Evolutionary conservation across 306 rosid genomes (phyloP), one percentile per base, ranked within the genome.

Genomic region (Cyclanthera cordifolia): DNA sequence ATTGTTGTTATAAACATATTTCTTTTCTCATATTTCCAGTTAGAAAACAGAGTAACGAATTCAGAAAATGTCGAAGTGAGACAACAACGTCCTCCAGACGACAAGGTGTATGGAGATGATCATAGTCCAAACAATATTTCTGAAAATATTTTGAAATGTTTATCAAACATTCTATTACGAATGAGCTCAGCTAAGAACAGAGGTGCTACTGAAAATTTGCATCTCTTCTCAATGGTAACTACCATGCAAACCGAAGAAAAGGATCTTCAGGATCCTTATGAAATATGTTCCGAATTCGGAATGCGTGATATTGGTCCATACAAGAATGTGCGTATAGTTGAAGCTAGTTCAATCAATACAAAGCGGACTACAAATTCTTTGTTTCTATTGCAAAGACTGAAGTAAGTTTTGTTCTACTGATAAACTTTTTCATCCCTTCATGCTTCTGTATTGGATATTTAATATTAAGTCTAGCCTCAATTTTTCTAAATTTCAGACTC

Each of bases 81-180:
- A 81, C 71, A 59, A 37, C 76, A 45, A 48, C 72, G 73, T 16
- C 3, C 67, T 51, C 79, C 75, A 9, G 78, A 75, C 3, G 66
- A 77, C 53, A 83, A 59, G 48, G 8, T 39, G 37, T 53, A 71
- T 0, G 78, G 72, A 52, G 91, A 83, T 73, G 88, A 93, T n/a
- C n/a, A n/a, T 23, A 72, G 66, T 56, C 96, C 98, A 24, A 93
- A 93, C 87, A 73, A 53, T 72, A 72, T 87, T 60, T 86, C 96
- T n/a, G 94, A 89, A 78, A 81, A 79, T 73, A 86, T 86, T 73
- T 59, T 93, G 6, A 89, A 84, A 83, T 93, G 98, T 76, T 83
- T 89, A 75, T 80, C 89, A 58, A 87, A 80, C 84, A 86, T 89
- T 79, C 82, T 93, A 76, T 58, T 80, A 75, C 80, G 96, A 78